Evolutionary conservation across 768 basidiomycete genomes (phyloP), one percentile per base, ranked within the genome.

Genomic region (Boletus sp.): DNA sequence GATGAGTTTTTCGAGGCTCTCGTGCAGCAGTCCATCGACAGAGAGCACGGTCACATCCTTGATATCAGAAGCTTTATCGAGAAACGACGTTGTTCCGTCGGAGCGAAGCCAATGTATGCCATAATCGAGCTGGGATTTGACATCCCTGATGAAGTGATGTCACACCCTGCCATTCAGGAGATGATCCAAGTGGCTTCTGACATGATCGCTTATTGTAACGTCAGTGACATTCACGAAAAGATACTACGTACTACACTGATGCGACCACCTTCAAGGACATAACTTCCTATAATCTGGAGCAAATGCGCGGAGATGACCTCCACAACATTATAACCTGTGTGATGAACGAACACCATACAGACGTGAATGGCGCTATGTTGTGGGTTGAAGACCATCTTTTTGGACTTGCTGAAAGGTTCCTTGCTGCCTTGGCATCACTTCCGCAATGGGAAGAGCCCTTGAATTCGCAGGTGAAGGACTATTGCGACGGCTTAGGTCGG

Each of bases 401-500:
- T 2, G 20, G 36, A 29, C 46, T 39, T 0, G 49, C 42, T 42
- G 20, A 56, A n/a, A 56, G 32, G 24, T 64, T 64, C 52, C 55
- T 54, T 7, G 42, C 49, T 5, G 57, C 62, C 41, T 69, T 71
- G 37, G 60, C 41, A 1, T 40, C 56, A 3, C 24, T 24, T 24
- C 24, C 24, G 2, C 24, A 24, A 24, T 24, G 24, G 24, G 24
- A 24, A 24, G 24, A 24, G 24, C 24, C 24, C 24, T 24, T 24
- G 24, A 24, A 24, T 24, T 24, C 24, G 24, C 24, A 24, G 24
- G 24, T 24, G 24, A 24, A 24, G 24, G 24, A 24, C 2, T 24
- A 24, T 24, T 24, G 24, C 24, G 68, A 75, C 48, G 80, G 81
- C 0, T 64, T 84, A 47, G 82, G 77, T 49, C 75, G 80, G 51